These are phyloP conservation scores for Phaeosphaeriaceae sp. DNA, from an alignment of 2,329 filamentous ascomycete species.

Conservation along the genomic window DNA sequence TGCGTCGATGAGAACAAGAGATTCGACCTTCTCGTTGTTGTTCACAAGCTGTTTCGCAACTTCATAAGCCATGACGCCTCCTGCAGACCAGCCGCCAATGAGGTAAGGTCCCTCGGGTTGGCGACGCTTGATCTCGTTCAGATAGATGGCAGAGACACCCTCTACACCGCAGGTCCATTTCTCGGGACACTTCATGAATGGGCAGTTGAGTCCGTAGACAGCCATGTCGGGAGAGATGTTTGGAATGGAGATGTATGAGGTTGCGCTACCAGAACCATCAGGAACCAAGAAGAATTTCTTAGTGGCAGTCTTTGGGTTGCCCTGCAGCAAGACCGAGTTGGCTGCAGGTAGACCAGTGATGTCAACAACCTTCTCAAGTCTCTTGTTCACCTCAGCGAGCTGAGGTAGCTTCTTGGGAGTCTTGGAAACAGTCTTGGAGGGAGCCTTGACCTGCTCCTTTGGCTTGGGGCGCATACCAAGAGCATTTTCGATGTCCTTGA, in stretches of 20 bases:
- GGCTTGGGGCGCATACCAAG: constrained; percentile 63
- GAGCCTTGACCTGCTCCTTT: constrained; percentile 44
- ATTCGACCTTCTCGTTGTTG: constrained; percentile 57
- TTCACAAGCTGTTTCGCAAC: constrained; percentile 58
- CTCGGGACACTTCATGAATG: constrained; percentile 73
- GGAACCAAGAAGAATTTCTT: constrained; percentile 62
- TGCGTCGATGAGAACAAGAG: constrained; percentile 61
- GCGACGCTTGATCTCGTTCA: constrained; percentile 73
- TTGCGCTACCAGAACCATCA: constrained; percentile 66
- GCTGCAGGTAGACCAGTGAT: constrained; percentile 56
- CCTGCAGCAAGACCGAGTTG: constrained; percentile 64
- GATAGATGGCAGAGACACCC: constrained; percentile 69
- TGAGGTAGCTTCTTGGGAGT: constrained; percentile 39
- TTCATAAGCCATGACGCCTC: constrained; percentile 63
- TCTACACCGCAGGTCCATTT: constrained; percentile 71
- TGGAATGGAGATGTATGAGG: constrained; percentile 70
- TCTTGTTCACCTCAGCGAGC: constrained; percentile 58
- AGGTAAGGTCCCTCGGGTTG: constrained; percentile 69
- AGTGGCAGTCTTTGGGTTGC: constrained; percentile 62
- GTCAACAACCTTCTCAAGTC: constrained; percentile 50
- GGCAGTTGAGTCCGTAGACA: constrained; percentile 68
- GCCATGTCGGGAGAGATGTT: constrained; percentile 60
- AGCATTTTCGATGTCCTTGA: constrained; percentile 70
- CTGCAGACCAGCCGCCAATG: constrained; percentile 63
- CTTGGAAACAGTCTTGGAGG: constrained; percentile 25